These are phyloP conservation scores for Tirmania nivea DNA, from an alignment of 495 filamentous ascomycete species.

Conservation along the genomic window DNA sequence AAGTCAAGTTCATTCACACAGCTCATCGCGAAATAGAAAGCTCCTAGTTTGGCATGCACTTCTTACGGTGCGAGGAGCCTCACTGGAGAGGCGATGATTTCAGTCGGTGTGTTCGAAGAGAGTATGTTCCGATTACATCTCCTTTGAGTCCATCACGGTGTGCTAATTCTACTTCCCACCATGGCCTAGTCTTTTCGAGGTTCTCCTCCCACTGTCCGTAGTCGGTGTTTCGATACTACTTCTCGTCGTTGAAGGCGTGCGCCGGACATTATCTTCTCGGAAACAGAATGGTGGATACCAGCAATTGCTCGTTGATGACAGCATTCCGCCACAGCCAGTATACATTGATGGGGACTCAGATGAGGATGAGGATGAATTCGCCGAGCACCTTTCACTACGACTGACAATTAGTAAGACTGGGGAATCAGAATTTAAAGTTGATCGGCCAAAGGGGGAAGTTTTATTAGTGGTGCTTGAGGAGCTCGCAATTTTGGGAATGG, in stretches of 20 bases:
- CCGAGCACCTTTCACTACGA: conserved; percentile 39
- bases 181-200: conserved; percentile 51
- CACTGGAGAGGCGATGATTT: conserved; percentile 82
- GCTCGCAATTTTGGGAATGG: conserved; percentile 44
- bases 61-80: conserved; percentile 55
- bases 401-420: conserved; percentile 40
- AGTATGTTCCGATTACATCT: conserved; percentile 34
- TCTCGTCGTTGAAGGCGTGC: conserved; percentile 22
- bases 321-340: neutral
- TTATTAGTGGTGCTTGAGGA: conserved; percentile 49
- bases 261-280: no score
- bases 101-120: conserved; percentile 63
- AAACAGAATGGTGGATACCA: no score
- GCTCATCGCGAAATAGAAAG: neutral
- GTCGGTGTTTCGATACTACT: conserved; percentile 47
- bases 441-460: conserved; percentile 54
- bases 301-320: no score
- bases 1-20: no score
- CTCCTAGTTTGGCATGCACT: conserved; percentile 22
- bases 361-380: conserved; percentile 39
- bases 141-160: neutral
- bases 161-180: neutral
- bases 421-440: conserved; percentile 48
- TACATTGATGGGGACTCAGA: conserved; percentile 22
- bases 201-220: conserved; percentile 53